Percentiles rank a stretch among this genome's conserved stretches.
phyloP scores from a whole-genome alignment of 139 green algal genomes.

The Chlamydomonas applanata region DNA sequence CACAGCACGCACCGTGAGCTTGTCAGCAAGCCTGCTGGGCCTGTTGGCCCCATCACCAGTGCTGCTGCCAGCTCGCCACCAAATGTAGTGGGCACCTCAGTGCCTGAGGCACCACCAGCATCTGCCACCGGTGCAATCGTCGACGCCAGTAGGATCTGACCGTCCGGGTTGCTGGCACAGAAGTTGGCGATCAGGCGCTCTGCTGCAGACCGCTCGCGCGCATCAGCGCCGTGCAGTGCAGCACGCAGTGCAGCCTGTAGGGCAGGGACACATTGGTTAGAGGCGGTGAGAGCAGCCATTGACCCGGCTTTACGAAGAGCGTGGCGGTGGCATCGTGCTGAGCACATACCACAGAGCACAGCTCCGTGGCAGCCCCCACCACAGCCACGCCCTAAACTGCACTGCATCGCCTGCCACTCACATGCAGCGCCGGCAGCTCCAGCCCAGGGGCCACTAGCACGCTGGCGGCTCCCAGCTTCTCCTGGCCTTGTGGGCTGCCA shows the following conservation, averaged over 20 bases:
- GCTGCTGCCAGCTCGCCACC: slow-evolving; percentile 37
- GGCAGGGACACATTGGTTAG: too few relatives aligned
- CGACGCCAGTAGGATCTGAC: slow-evolving; percentile 26
- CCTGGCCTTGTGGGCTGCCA: slow-evolving; percentile 15
- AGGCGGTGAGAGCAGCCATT: too few relatives aligned
- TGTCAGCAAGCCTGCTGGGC: background rate
- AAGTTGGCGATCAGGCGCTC: slow-evolving; percentile 40
- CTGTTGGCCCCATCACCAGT: slow-evolving; percentile 15
- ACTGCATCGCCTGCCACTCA: too few relatives aligned
- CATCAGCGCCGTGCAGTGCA: slow-evolving; percentile 25
- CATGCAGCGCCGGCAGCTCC: background rate
- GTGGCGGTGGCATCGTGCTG: too few relatives aligned
- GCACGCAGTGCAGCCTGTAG: slow-evolving; percentile 22
- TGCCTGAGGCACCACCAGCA: background rate
- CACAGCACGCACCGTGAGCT: background rate
- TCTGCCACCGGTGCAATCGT: slow-evolving; percentile 20
- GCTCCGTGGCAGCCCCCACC: too few relatives aligned
- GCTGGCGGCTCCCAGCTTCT: slow-evolving; percentile 36
- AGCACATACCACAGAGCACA: too few relatives aligned
- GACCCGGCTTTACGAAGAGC: too few relatives aligned
- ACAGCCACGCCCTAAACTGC: too few relatives aligned
- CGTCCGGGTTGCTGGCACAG: slow-evolving; percentile 41
- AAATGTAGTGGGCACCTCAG: slow-evolving; percentile 27
- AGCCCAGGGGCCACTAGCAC: slow-evolving; percentile 3
- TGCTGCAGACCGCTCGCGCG: slow-evolving; percentile 31